phyloP scores from a whole-genome alignment of 352 stramenopile genomes.

The Phytophthora rubi region DNA sequence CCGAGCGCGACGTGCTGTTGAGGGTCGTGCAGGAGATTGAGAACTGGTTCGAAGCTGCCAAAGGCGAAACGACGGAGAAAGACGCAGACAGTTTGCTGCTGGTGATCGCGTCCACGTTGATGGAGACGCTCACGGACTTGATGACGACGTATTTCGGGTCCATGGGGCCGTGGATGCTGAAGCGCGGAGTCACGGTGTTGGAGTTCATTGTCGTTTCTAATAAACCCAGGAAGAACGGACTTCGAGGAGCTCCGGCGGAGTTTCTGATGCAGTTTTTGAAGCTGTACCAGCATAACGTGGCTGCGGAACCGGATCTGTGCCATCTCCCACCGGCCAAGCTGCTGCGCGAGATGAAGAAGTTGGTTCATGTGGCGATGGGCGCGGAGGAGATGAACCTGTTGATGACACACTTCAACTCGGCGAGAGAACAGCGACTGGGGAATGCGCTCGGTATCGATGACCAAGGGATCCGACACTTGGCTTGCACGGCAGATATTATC shows the following conservation, averaged over 20 bases:
- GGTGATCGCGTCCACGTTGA: conserved; percentile 45
- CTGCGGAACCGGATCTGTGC: conserved; percentile 37
- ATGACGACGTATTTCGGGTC: conserved; percentile 51
- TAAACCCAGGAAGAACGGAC: conserved; percentile 44
- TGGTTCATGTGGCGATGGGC: conserved; percentile 47
- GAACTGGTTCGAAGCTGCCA: conserved; percentile 56
- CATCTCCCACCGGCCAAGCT: conserved; percentile 45
- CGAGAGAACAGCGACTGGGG: conserved; percentile 30
- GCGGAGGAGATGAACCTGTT: conserved; percentile 57
- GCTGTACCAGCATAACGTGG: conserved; percentile 57
- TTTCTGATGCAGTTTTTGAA: conserved; percentile 71
- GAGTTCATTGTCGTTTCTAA: conserved; percentile 74
- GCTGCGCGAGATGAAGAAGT: conserved; percentile 48
- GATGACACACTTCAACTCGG: conserved; percentile 44
- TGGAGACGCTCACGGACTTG: conserved; percentile 64
- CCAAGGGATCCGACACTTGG: conserved; percentile 48
- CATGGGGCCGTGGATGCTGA: conserved; percentile 50
- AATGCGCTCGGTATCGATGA: conserved; percentile 52
- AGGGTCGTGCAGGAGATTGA: conserved; percentile 51
- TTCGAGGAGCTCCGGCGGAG: conserved; percentile 47
- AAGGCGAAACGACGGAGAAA: conserved; percentile 31
- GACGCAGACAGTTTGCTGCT: conserved; percentile 54
- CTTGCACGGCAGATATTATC: conserved; percentile 60
- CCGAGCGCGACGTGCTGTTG: conserved; percentile 31
- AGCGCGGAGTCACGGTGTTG: conserved; percentile 48